phyloP scores from a whole-genome alignment of 2,329 filamentous ascomycete genomes.

The Pseudofabraea citricarpa region DNA sequence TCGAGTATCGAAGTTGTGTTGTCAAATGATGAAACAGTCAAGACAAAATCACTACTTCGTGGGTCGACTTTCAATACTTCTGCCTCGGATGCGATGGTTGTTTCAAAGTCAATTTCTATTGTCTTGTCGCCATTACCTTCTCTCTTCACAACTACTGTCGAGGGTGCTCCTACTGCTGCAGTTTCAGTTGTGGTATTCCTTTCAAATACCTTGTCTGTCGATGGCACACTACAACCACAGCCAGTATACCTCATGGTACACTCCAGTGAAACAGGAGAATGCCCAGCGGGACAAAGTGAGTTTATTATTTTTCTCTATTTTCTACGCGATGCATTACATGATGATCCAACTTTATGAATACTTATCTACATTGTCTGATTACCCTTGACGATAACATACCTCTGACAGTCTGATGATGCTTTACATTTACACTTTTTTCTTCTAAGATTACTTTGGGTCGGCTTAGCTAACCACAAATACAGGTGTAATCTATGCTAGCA shows the following conservation, averaged over 20 bases:
- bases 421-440: slow-evolving; percentile 10
- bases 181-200: slow-evolving; percentile 68
- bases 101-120: slow-evolving; percentile 62
- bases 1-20: slow-evolving; percentile 42
- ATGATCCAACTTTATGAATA: slow-evolving; percentile 81
- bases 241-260: slow-evolving; percentile 65
- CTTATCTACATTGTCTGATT: slow-evolving; percentile 99
- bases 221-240: slow-evolving; percentile 31
- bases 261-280: slow-evolving; percentile 89
- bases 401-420: slow-evolving; percentile 83
- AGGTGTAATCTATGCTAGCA: slow-evolving; percentile 31
- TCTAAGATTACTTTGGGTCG: slow-evolving; percentile 5
- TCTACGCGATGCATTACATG: slow-evolving; percentile 49
- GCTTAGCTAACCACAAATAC: slow-evolving; percentile 16
- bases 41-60: slow-evolving; percentile 48
- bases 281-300: slow-evolving; percentile 86
- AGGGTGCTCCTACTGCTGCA: slow-evolving; percentile 72
- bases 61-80: slow-evolving; percentile 18
- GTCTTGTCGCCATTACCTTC: slow-evolving; percentile 59
- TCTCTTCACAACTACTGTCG: slow-evolving; percentile 67
- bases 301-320: slow-evolving; percentile 27
- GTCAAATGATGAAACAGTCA: slow-evolving; percentile 52
- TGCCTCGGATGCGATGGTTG: slow-evolving; percentile 22
- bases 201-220: slow-evolving; percentile 37
- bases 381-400: slow-evolving; percentile 78